Base-by-base conservation (phyloP, 257 asterid genomes). In the Lithospermum erythrorhizon region DNA sequence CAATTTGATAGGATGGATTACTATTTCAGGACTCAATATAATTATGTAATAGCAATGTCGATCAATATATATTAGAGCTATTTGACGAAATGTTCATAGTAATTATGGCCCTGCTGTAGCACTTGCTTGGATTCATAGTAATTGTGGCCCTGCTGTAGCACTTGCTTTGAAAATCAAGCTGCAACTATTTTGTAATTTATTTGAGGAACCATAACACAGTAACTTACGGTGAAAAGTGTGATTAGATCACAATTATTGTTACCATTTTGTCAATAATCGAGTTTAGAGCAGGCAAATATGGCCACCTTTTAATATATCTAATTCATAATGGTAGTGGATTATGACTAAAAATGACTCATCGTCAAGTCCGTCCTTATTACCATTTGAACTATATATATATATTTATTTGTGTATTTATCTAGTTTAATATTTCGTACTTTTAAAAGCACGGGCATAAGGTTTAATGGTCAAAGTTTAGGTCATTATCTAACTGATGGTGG, bases 11-110 rank as follows among this genome's bases (percentile, higher is more conserved):
- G 83, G 45, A 35, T 35, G 30, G 6, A 35, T 6, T 35, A 35
- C 45, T 35, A 35, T 35, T 30, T 61, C 75, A 79, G 62, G 65
- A 78, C 6, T 2, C 6, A 30, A 7, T 30, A 30, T n/a, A 30
- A 4, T 41, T 21, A 80, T 14, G 85, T 82, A 73, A 76, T 85
- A 17, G 87, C 87, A 11, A 85, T 82, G 64, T 7, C 7, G 32
- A 27, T 27, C 4, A 35, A 35, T 30, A 2, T 3, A 27, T 30
- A 30, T 7, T 30, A 30, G 30, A 35, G 45, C 14, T 35, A 10
- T 0, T 35, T 13, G 45, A 7, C 6, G 45, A 35, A 35, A 8
- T 35, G 14, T 2, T 35, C 45, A 35, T 13, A 35, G 14, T 27
- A 27, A 27, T 27, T 27, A 27, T 27, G 32, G 5, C 32, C 6